Base-by-base conservation (phyloP, 305 asterid species). In the Fraxinus platypoda region DNA sequence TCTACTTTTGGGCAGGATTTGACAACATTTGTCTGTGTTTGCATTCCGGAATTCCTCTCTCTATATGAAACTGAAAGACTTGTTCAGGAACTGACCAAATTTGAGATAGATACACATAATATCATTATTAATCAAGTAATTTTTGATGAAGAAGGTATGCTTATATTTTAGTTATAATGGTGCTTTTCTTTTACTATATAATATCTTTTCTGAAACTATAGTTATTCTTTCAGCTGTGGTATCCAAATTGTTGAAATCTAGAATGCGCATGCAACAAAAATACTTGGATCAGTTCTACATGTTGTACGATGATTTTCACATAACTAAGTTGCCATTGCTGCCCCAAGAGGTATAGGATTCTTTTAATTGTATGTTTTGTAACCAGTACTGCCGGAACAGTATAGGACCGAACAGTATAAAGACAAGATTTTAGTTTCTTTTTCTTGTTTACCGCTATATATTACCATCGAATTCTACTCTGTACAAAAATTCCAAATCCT, bases 11-110 rank as follows among this genome's bases (percentile, higher is more conserved):
- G 33, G 80, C 94, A 95, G 99, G 98, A 95, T 83, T 81, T 95
- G 88, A 95, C 98, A n/a, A 95, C 99, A 19, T 95, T 95, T 77
- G 88, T 94, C 75, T 95, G 99, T 64, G 99, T 95, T 75, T 94
- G 98, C 91, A 95, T 95, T 81, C 99, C 98, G 5, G 99, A 95
- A 81, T 95, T 95, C 89, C 98, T 95, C 76, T 95, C 99, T 19
- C 89, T 95, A 49, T 95, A 95, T 62, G 99, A 95, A 89, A 95
- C 98, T 11, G 99, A 95, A 85, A 89, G 99, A 26, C 93, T 95
- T 8, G 97, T 95, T 80, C 98, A 95, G 87, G 99, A 95, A 80
- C 97, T 95, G 49, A 90, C 98, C 38, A 95, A 91, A 84, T 95
- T 94, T 80, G 98, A 95, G 97, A 95, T 95, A 21, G 98, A 95